Conservation (phyloP, 2,329 filamentous ascomycete species). For the Cladophialophora exuberans region DNA sequence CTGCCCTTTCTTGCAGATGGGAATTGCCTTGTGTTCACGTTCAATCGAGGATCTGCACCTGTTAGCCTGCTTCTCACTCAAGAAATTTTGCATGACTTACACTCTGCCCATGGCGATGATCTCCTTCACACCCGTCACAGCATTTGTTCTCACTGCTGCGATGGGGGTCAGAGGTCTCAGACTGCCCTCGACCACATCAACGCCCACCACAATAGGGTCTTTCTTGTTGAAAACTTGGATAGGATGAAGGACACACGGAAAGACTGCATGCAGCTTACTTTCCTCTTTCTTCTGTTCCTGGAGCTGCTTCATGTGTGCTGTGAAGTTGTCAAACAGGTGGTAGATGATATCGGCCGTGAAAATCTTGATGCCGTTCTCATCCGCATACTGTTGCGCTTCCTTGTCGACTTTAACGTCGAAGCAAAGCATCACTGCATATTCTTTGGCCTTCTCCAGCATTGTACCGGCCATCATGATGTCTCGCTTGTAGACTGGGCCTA, state of each 20-base stretch:
- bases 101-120: conserved; percentile 86
- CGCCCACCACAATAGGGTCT: conserved; percentile 88
- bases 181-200: conserved; percentile 91
- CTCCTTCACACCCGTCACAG: conserved; percentile 79
- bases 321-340: conserved; percentile 96
- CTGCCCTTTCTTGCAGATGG: conserved; percentile 90
- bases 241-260: conserved; percentile 87
- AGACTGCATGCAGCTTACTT: conserved; percentile 91
- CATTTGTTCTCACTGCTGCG: conserved; percentile 80
- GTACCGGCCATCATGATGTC: conserved; percentile 92
- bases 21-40: conserved; percentile 94
- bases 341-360: conserved; percentile 99
- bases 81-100: conserved; percentile 60
- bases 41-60: conserved; percentile 82
- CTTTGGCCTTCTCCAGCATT: conserved; percentile 94
- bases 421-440: conserved; percentile 98
- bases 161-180: conserved; percentile 88
- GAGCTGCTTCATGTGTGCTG: conserved; percentile 86
- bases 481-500: conserved; percentile 96
- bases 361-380: conserved; percentile 93
- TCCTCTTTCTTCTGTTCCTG: conserved; percentile 94
- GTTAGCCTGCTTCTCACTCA: conserved; percentile 30
- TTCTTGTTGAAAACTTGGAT: conserved; percentile 99
- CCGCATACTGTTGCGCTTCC: conserved; percentile 86
- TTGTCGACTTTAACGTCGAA: conserved; percentile 99